Evolutionary conservation across 2,329 filamentous ascomycete species (phyloP).

Genomic region (Alternaria burnsii): DNA sequence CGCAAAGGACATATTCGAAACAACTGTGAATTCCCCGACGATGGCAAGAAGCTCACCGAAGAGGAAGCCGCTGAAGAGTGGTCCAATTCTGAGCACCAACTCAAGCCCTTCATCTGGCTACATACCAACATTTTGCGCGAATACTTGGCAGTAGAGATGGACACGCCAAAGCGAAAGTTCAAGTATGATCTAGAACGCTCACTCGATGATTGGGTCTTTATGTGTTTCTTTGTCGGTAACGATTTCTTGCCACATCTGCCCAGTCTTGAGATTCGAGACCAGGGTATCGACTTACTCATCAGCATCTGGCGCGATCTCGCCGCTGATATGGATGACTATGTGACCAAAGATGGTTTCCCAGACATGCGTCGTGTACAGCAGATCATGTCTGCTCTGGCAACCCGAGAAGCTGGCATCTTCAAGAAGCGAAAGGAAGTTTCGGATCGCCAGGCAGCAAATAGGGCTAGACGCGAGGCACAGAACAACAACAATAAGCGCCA

Average conservation of each 20-base stretch:
- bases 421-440: constrained; percentile 85
- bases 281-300: constrained; percentile 94
- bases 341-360: constrained; percentile 94
- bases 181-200: constrained; percentile 92
- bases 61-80: constrained; percentile 70
- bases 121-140: constrained; percentile 91
- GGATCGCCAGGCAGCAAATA: constrained; percentile 80
- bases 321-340: constrained; percentile 89
- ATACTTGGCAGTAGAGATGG: constrained; percentile 89
- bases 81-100: constrained; percentile 50
- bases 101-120: constrained; percentile 98
- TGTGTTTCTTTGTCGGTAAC: constrained; percentile 99
- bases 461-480: constrained; percentile 61
- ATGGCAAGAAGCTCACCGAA: constrained; percentile 75
- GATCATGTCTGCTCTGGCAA: constrained; percentile 87
- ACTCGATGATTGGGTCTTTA: constrained; percentile 97
- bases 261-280: constrained; percentile 96
- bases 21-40: constrained; percentile 67
- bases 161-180: constrained; percentile 83
- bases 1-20: constrained; percentile 90
- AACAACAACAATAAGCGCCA: constrained; percentile 43
- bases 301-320: constrained; percentile 97
- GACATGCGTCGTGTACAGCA: constrained; percentile 86
- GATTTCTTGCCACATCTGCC: constrained; percentile 97
- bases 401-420: constrained; percentile 94